Evolutionary conservation across 257 asterid species (phyloP).

Genomic region (Solanum chilense): DNA sequence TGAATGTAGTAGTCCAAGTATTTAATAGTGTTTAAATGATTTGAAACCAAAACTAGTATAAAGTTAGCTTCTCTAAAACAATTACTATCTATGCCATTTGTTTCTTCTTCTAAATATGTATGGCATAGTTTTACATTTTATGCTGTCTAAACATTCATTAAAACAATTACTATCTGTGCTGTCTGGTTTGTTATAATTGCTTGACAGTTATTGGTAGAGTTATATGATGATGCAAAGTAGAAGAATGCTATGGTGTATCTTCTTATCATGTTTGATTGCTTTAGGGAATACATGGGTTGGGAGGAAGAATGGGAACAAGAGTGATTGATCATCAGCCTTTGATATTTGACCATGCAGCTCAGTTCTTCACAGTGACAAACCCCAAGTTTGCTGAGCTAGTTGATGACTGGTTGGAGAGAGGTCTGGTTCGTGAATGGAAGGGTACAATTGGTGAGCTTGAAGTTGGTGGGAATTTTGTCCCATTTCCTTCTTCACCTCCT

Average conservation of each 20-base stretch:
- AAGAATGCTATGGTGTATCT: conserved; percentile 3
- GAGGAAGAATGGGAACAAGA: conserved; percentile 97
- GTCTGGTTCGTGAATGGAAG: conserved; percentile 58
- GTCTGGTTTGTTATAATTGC: not conserved
- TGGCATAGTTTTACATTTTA: not conserved
- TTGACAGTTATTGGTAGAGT: not conserved
- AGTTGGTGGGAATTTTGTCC: conserved; percentile 60
- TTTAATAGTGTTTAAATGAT: not conserved
- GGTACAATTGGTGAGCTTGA: conserved; percentile 68
- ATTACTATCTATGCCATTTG: not conserved
- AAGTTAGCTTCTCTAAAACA: not conserved
- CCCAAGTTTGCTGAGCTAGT: conserved; percentile 66
- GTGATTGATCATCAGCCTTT: conserved; percentile 54
- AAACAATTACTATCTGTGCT: not conserved
- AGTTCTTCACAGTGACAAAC: conserved; percentile 75
- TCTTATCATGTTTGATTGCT: conserved; percentile 24
- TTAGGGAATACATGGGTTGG: conserved; percentile 86
- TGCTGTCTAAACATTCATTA: not conserved
- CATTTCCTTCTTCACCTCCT: conserved; percentile 48
- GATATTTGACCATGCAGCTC: conserved; percentile 86
- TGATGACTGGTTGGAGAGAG: conserved; percentile 53
- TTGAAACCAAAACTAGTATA: not conserved
- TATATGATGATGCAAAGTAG: not conserved
- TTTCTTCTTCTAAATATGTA: not conserved
- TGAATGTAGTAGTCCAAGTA: not conserved